Evolutionary conservation across 2,329 filamentous ascomycete genomes (phyloP), one percentile per base, ranked within the genome.

Genomic region (Botryotinia narcissicola): DNA sequence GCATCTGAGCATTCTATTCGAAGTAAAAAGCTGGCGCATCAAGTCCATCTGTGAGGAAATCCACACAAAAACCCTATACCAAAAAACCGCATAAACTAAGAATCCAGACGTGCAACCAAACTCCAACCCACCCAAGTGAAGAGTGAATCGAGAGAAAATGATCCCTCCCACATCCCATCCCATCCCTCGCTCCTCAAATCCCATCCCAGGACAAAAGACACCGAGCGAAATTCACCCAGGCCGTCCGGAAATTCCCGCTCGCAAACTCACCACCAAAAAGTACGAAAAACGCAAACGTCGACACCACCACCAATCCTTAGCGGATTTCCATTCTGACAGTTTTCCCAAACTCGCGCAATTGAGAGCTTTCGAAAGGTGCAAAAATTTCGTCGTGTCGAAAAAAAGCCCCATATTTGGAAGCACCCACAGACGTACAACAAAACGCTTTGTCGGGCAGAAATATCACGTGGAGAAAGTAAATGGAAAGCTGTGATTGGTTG

Each of bases 341-440:
- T 69, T 69, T 69, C 66, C 66, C 37, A 57, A n/a, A 69, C 12
- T 69, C 25, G 48, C 66, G 37, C 66, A 32, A 57, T 57, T 42
- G 48, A 57, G 66, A 57, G 48, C 66, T 69, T 32, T 69, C 48
- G 35, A 44, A 32, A 22, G 4, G n/a, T 69, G 35, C 18, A 16
- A 69, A 44, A 16, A 6, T 29, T 57, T 69, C 1, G 10, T 54
- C 40, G 54, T 51, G 54, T 57, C 54, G 5, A 22, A 4, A 57
- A 69, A 42, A 57, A 57, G n/a, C 37, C 35, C n/a, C 35, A 12
- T 42, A 32, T 40, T 54, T 54, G 46, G 37, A 63, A 29, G 61
- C 40, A 44, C 61, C 48, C 48, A 32, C n/a, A 68, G 66, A 44
- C 37, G 66, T 69, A 48, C 66, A 69, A 69, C 66, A 42, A 69